Base-by-base conservation (phyloP, 768 basidiomycete species). In the Termitomyces heimii region DNA sequence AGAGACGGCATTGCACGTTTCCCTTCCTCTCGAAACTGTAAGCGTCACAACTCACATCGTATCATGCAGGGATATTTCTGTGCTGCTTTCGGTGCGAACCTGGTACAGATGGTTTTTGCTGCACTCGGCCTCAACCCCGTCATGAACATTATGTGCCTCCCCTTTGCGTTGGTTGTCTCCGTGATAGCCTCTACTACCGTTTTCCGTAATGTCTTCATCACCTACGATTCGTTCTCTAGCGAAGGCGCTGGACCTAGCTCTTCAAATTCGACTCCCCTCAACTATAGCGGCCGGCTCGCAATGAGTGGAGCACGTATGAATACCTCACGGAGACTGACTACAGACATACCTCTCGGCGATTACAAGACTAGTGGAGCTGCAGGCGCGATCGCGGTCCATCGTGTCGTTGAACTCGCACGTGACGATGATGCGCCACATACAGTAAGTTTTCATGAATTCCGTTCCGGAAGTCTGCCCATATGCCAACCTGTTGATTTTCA, bases 161-260 rank as follows among this genome's bases (percentile, higher is more conserved):
- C 72, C 2, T 73, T 71, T 57, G 70, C 70, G 5, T 59, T 69
- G 32, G 70, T 73, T n/a, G 69, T 73, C 13, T 71, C 70, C 16
- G 70, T 67, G n/a, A 71, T 73, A 20, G 72, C 71, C 0, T 63
- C 71, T 0, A 73, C 70, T 13, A 70, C 70, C 5, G 70, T 73
- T 28, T 73, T 73, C 62, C 67, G 71, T 31, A 71, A 73, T 54
- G 71, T 73, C 47, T 73, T 73, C 60, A 67, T 57, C 24, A 62
- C 65, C 8, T 67, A 68, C 35, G 72, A 73, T 52, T 61, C 60
- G 2, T 73, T 73, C 65, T 63, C 66, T 7, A 50, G 60, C 48
- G 62, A 67, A 28, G 32, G 45, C 2, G 50, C 53, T 43, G 60
- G 54, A 22, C 47, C 12, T 52, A 32, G 16, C n/a, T 34, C 43